phyloP scores from a whole-genome alignment of 1,139 yeast genomes.

The Sugiyamaella paludigena region DNA sequence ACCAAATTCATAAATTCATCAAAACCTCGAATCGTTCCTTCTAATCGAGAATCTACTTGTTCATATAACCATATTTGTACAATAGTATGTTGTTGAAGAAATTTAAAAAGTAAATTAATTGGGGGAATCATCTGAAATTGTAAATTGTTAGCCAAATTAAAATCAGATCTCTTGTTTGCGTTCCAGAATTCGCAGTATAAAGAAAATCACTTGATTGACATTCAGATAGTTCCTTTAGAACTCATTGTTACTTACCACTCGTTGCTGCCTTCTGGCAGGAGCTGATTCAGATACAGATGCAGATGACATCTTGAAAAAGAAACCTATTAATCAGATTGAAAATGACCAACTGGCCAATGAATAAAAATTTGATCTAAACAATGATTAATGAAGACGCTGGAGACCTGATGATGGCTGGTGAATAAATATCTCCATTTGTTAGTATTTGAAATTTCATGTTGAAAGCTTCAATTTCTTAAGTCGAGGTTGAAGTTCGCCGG shows the following conservation, averaged over 20 bases:
- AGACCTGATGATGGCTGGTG: no score
- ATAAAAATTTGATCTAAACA: neutral
- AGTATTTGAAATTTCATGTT: no score
- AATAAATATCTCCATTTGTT: neutral
- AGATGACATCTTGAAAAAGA: no score
- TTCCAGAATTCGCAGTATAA: no score
- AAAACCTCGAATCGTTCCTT: slow-evolving; percentile 84
- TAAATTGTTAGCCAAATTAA: slow-evolving; percentile 5
- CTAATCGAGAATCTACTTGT: slow-evolving; percentile 72
- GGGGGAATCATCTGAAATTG: slow-evolving; percentile 67
- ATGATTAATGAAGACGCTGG: no score
- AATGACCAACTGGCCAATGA: neutral
- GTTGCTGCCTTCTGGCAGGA: slow-evolving; percentile 38
- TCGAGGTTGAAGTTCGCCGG: no score
- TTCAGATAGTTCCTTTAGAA: no score
- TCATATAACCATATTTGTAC: slow-evolving; percentile 90
- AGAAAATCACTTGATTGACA: no score
- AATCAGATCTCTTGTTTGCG: neutral
- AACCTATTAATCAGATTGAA: neutral
- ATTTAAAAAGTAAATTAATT: slow-evolving; percentile 83
- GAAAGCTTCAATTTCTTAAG: no score
- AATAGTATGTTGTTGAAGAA: slow-evolving; percentile 72
- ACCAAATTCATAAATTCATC: slow-evolving; percentile 98
- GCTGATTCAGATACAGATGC: no score
- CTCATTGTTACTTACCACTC: slow-evolving; percentile 42